Percentiles rank a stretch among this genome's conserved stretches.
These are phyloP conservation scores for Umbelopsis ramanniana DNA, from an alignment of 192 early-diverging fungal genomes.

Conservation along the genomic window DNA sequence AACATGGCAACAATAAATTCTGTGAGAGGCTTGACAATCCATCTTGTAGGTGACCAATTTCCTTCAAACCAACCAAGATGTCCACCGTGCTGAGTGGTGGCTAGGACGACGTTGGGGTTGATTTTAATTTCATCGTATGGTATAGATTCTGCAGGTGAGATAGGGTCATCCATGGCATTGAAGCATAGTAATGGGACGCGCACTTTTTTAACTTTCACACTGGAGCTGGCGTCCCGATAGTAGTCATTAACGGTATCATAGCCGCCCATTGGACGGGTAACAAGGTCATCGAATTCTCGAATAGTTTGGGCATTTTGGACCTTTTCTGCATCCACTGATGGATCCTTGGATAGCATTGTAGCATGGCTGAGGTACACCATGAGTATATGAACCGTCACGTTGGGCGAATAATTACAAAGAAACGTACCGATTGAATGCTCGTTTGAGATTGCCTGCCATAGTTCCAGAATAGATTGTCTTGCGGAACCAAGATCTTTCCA, in stretches of 20 bases:
- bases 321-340: constrained; percentile 51
- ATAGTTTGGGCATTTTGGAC: constrained; percentile 63
- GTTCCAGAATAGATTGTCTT: constrained; percentile 49
- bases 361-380: constrained; percentile 25
- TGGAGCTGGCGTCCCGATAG: constrained; percentile 67
- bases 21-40: constrained; percentile 68
- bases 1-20: constrained; percentile 71
- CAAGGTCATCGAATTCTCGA: constrained; percentile 82
- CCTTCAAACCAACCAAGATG: constrained; percentile 91
- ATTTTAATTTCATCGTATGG: constrained; percentile 71
- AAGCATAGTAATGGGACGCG: constrained; percentile 84
- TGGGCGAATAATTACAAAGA: constrained; percentile 23
- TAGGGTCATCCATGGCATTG: constrained; percentile 90
- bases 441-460: constrained; percentile 54
- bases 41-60: constrained; percentile 50
- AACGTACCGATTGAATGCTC: constrained; percentile 43
- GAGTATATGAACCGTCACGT: too few species aligned
- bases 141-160: constrained; percentile 66
- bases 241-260: constrained; percentile 87
- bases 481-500: constrained; percentile 43
- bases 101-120: constrained; percentile 84
- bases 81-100: constrained; percentile 81
- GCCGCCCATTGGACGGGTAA: constrained; percentile 74
- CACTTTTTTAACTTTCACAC: constrained; percentile 63
- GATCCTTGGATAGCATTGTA: constrained; percentile 48